Conservation (phyloP, 352 stramenopile species). For the Globisporangium paddicum region DNA sequence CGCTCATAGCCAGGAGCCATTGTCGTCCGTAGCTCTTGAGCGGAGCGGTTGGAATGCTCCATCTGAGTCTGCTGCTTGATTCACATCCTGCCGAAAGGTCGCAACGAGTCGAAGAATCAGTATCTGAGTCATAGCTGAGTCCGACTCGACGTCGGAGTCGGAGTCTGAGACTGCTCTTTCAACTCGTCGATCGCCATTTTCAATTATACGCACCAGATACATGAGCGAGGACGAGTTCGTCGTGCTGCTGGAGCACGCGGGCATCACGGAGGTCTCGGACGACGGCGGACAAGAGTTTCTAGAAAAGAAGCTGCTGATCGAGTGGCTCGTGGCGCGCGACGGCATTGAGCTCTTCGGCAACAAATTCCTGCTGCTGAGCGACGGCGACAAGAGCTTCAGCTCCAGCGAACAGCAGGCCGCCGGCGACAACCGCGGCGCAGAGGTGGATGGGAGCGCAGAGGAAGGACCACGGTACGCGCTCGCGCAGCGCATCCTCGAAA, state of each 20-base stretch:
- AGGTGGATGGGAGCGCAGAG: constrained; percentile 14
- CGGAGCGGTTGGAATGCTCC: no score
- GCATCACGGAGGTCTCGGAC: constrained; percentile 68
- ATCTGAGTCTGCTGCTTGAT: no score
- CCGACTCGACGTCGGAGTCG: no score
- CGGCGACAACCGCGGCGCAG: constrained; percentile 9
- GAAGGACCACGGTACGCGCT: constrained; percentile 29
- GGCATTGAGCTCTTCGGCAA: constrained; percentile 57
- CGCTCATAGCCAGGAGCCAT: no score
- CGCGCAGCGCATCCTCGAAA: constrained; percentile 41
- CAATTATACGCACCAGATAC: no score
- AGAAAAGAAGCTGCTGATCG: constrained; percentile 51
- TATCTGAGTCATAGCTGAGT: no score
- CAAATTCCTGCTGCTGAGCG: constrained; percentile 13
- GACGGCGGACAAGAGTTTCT: constrained; percentile 69
- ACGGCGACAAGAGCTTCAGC: no score
- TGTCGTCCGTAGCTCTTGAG: no score
- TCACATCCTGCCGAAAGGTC: no score
- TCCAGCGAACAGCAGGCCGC: constrained; percentile 19
- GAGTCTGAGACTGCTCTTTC: no score
- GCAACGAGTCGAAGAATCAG: no score
- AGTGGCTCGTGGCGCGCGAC: constrained; percentile 71
- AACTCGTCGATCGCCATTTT: no score
- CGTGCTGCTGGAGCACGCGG: constrained; percentile 75
- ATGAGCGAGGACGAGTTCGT: constrained; percentile 88